Conservation (phyloP, 768 basidiomycete genomes). For the Termitomyces sp. region DNA sequence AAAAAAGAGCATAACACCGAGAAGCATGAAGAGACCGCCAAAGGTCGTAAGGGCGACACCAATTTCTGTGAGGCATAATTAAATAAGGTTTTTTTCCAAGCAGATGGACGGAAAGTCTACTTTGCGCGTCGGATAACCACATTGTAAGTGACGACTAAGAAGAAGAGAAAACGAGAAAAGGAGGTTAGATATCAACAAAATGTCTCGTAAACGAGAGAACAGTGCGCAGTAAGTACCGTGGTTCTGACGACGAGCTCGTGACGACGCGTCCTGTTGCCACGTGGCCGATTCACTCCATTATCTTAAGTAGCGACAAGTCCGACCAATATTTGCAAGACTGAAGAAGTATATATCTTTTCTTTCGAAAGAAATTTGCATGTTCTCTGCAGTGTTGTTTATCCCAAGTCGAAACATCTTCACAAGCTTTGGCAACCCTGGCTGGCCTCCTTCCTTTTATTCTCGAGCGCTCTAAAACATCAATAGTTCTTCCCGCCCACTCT, state of each 20-base stretch:
- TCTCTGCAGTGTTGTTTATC: background rate
- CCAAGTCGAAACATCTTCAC: background rate
- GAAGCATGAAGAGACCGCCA: slow-evolving; percentile 92
- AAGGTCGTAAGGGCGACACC: slow-evolving; percentile 96
- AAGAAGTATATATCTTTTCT: background rate
- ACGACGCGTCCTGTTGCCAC: slow-evolving; percentile 15
- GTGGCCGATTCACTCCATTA: slow-evolving; percentile 1
- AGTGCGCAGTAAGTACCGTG: background rate
- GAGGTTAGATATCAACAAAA: background rate
- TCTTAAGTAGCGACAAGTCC: too few relatives aligned
- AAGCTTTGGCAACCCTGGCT: background rate
- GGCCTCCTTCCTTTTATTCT: background rate
- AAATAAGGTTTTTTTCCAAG: background rate
- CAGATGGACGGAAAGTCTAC: slow-evolving; percentile 28
- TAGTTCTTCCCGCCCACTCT: background rate
- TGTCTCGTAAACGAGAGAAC: slow-evolving; percentile 10
- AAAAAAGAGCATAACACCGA: slow-evolving; percentile 95
- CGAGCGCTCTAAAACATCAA: background rate
- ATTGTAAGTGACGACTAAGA: slow-evolving; percentile 27
- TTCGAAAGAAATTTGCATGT: background rate
- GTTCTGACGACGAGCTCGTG: background rate
- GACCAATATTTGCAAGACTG: background rate
- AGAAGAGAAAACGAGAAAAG: slow-evolving; percentile 2
- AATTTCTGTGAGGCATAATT: slow-evolving; percentile 66
- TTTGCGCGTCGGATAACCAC: slow-evolving; percentile 69